Evolutionary conservation across 805 yeast genomes (phyloP).

Genomic region (Zygosaccharomyces rouxii): DNA sequence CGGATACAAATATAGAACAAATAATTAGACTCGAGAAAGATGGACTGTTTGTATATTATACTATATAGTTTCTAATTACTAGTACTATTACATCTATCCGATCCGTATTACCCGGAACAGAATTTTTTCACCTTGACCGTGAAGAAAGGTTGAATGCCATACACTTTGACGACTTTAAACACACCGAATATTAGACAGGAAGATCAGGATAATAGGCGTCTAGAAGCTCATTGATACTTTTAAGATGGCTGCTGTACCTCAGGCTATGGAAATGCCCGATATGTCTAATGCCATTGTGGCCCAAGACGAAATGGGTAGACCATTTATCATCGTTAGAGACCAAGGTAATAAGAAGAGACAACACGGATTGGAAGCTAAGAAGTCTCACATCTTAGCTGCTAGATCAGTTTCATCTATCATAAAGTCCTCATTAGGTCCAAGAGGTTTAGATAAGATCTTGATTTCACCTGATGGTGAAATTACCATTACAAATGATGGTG

Average conservation of each 20-base stretch:
- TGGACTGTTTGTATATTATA: not conserved
- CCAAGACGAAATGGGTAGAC: constrained; percentile 99
- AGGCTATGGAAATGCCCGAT: constrained; percentile 64
- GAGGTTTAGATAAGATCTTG: constrained; percentile 96
- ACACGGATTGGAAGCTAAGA: constrained; percentile 74
- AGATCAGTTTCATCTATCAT: constrained; percentile 90
- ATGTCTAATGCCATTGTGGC: constrained; percentile 98
- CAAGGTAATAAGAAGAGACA: constrained; percentile 59
- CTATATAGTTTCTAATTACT: not conserved
- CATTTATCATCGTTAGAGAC: constrained; percentile 94
- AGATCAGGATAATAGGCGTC: not conserved
- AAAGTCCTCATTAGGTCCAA: constrained; percentile 91
- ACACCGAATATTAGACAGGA: not conserved
- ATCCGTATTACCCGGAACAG: constrained; percentile 1
- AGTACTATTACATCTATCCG: not conserved
- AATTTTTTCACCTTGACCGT: not conserved
- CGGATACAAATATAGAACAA: constrained; percentile 90
- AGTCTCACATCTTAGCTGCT: constrained; percentile 90
- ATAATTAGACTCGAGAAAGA: constrained; percentile 48
- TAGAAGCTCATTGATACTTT: constrained; percentile 3
- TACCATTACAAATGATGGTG: constrained; percentile 97
- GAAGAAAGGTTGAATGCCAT: constrained; percentile 1
- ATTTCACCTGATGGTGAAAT: constrained; percentile 96
- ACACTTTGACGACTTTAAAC: not conserved
- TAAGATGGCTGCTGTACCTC: constrained; percentile 32